These are phyloP conservation scores for Xylariaceae sp. DNA, from an alignment of 2,329 filamentous ascomycete species.

Conservation along the genomic window DNA sequence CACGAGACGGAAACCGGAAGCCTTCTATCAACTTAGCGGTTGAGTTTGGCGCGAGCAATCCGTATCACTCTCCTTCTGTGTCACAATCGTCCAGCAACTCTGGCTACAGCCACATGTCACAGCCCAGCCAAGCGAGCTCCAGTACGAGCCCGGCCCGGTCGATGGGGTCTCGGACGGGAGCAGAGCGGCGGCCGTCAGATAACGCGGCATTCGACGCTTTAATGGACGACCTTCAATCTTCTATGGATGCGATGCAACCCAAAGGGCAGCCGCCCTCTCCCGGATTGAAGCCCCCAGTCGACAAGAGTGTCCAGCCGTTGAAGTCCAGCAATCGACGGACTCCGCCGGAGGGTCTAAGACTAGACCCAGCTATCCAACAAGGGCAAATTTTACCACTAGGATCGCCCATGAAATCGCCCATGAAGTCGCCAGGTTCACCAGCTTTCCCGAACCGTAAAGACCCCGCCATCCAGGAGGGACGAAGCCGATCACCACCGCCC, in stretches of 20 bases:
- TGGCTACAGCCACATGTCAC: conserved; percentile 53
- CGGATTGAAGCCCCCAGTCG: conserved; percentile 20
- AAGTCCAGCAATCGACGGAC: conserved; percentile 11
- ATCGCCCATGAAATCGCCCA: conserved; percentile 15
- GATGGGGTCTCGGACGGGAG: conserved; percentile 36
- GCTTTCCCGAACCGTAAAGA: conserved; percentile 26
- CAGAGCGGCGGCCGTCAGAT: conserved; percentile 45
- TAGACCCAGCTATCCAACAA: conserved; percentile 37
- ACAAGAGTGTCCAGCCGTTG: conserved; percentile 5
- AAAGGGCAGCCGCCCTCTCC: conserved; percentile 32
- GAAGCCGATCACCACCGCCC: conserved; percentile 30
- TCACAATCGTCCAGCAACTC: conserved; percentile 69
- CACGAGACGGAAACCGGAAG: conserved; percentile 41
- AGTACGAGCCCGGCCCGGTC: conserved; percentile 60
- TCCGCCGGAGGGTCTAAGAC: conserved; percentile 28
- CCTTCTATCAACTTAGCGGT: conserved; percentile 58
- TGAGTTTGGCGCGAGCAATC: conserved; percentile 64
- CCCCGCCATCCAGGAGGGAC: conserved; percentile 28
- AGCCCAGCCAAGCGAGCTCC: conserved; percentile 62
- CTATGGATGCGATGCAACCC: conserved; percentile 47
- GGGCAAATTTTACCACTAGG: conserved; percentile 19
- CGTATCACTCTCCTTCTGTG: conserved; percentile 65
- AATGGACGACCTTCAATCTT: conserved; percentile 59
- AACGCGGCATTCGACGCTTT: conserved; percentile 48
- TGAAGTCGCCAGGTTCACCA: conserved; percentile 25